Conservation (phyloP, 2,329 filamentous ascomycete species). For the Dichotomopilus funicola region DNA sequence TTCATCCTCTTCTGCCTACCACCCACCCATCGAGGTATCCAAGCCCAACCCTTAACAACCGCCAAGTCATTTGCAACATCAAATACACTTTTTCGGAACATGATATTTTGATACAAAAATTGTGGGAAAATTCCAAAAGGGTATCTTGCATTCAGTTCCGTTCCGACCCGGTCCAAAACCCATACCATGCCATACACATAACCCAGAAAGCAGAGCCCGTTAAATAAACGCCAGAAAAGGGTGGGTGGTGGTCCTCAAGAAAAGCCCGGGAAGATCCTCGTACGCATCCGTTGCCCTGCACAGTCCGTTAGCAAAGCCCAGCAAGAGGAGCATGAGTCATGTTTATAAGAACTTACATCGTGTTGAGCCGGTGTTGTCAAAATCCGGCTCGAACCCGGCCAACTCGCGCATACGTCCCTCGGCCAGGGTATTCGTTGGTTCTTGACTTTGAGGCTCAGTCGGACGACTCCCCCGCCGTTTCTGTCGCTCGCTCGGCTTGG, state of each 20-base stretch:
- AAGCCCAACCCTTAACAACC: too few relatives aligned
- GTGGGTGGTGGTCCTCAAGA: background rate
- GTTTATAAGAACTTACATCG: slow-evolving; percentile 17
- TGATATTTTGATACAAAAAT: background rate
- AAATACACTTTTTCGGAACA: too few relatives aligned
- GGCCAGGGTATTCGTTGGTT: slow-evolving; percentile 10
- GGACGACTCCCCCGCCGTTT: background rate
- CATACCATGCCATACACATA: background rate
- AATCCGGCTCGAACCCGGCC: slow-evolving; percentile 22
- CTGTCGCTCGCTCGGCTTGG: background rate
- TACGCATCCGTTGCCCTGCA: slow-evolving; percentile 20
- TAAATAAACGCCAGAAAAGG: background rate
- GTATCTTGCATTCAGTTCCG: slow-evolving; percentile 17
- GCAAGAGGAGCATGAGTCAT: background rate
- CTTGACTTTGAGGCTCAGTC: background rate
- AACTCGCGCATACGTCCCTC: slow-evolving; percentile 28
- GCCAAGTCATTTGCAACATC: too few relatives aligned
- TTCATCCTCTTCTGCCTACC: too few relatives aligned
- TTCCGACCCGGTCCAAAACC: background rate
- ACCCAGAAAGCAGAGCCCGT: background rate
- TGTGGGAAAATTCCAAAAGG: slow-evolving; percentile 7
- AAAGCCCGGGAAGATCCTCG: slow-evolving; percentile 24
- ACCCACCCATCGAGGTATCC: too few relatives aligned
- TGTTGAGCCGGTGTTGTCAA: slow-evolving; percentile 15
- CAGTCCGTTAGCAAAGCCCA: background rate